Conservation (phyloP, 1,139 yeast genomes). For the Taphrina flavorubra region DNA sequence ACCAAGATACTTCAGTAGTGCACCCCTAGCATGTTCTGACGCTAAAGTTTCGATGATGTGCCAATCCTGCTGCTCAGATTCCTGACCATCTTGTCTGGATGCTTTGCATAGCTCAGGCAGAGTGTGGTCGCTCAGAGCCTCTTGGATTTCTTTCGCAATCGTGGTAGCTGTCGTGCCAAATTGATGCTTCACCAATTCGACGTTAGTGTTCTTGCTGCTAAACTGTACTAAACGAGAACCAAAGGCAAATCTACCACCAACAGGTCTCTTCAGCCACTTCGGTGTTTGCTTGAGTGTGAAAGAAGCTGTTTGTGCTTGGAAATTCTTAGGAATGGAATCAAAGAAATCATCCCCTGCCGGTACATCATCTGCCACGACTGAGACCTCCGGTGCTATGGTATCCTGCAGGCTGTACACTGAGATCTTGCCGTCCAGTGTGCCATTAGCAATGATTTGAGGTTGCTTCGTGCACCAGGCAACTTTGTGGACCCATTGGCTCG, state of each 20-base stretch:
- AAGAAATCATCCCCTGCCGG: slow-evolving; percentile 72
- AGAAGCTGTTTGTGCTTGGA: slow-evolving; percentile 50
- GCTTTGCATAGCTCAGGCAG: slow-evolving; percentile 62
- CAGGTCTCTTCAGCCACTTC: slow-evolving; percentile 79
- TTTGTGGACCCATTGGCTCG: slow-evolving; percentile 93
- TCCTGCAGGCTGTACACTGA: slow-evolving; percentile 87
- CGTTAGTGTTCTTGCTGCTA: slow-evolving; percentile 55
- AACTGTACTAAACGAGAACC: slow-evolving; percentile 84
- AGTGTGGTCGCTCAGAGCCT: slow-evolving; percentile 65
- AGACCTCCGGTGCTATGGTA: slow-evolving; percentile 52
- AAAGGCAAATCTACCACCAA: slow-evolving; percentile 83
- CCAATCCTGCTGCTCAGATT: slow-evolving; percentile 76
- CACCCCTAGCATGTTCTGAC: slow-evolving; percentile 58
- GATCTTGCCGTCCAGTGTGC: slow-evolving; percentile 89
- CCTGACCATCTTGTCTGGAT: slow-evolving; percentile 57
- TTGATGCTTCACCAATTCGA: slow-evolving; percentile 57
- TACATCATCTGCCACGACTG: slow-evolving; percentile 56
- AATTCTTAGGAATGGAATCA: slow-evolving; percentile 66
- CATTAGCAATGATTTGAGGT: slow-evolving; percentile 91
- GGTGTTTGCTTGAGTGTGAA: slow-evolving; percentile 82
- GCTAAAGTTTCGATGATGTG: slow-evolving; percentile 65
- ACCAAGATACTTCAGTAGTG: slow-evolving; percentile 48
- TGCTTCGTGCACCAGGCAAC: slow-evolving; percentile 83
- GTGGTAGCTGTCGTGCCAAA: slow-evolving; percentile 50
- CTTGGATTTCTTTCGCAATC: slow-evolving; percentile 58